These are phyloP conservation scores for Fusarium sp. DNA, from an alignment of 2,329 filamentous ascomycete genomes.

Conservation along the genomic window DNA sequence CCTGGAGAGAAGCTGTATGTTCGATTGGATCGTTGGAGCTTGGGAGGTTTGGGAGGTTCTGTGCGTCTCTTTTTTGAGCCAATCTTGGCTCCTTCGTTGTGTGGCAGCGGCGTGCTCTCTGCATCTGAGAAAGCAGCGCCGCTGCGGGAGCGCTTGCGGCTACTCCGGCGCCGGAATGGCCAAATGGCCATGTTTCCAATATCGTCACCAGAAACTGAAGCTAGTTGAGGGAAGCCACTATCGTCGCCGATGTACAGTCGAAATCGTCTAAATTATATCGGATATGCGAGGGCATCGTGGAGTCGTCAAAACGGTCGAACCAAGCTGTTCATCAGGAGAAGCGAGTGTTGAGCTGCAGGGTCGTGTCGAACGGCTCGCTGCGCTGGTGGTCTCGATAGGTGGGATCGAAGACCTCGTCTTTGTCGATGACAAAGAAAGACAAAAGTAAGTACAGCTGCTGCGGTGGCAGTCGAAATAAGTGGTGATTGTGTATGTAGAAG, in stretches of 20 bases:
- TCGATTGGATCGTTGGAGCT: constrained; percentile 60
- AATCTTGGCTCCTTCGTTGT: constrained; percentile 48
- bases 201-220: constrained; percentile 35
- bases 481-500: constrained; percentile 41
- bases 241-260: constrained; percentile 40
- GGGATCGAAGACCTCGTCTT: constrained; percentile 27
- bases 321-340: constrained; percentile 42
- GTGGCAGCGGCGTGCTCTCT: constrained; percentile 56
- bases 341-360: constrained; percentile 34
- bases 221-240: constrained; percentile 40
- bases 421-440: constrained; percentile 25
- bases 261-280: constrained; percentile 41
- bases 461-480: constrained; percentile 34
- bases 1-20: constrained; percentile 73
- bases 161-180: constrained; percentile 82
- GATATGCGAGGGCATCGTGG: constrained; percentile 48
- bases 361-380: constrained; percentile 42
- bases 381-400: constrained; percentile 32
- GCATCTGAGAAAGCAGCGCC: constrained; percentile 66
- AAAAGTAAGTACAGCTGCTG: constrained; percentile 30
- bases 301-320: constrained; percentile 41
- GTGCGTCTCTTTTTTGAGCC: constrained; percentile 57
- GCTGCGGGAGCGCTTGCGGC: constrained; percentile 67
- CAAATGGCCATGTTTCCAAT: constrained; percentile 75
- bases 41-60: constrained; percentile 61